Evolutionary conservation across 345 rosid genomes (phyloP).

Genomic region (Dimocarpus longan): DNA sequence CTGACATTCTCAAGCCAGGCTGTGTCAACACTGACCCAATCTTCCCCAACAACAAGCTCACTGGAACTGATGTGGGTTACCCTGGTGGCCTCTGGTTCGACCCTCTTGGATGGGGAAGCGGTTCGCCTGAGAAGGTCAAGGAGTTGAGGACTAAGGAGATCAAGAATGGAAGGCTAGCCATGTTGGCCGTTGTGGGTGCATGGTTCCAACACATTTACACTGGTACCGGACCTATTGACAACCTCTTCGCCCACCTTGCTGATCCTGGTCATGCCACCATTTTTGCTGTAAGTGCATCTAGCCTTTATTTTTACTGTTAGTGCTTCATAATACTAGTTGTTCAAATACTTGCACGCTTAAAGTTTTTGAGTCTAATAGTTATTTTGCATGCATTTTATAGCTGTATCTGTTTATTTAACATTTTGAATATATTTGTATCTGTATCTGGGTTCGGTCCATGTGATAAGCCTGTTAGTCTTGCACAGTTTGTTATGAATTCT

Average conservation of each 20-base stretch:
- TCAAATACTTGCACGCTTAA: too few species aligned
- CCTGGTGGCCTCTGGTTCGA: constrained; percentile 99
- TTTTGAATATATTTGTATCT: too few species aligned
- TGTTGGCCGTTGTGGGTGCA: constrained; percentile 99
- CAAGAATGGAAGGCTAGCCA: constrained; percentile 92
- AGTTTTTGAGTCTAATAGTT: too few species aligned
- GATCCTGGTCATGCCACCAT: constrained; percentile 97
- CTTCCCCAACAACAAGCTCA: constrained; percentile 97
- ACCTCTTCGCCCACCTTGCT: constrained; percentile 93
- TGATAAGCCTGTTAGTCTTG: too few species aligned
- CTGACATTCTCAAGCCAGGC: constrained; percentile 93
- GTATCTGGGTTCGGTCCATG: too few species aligned
- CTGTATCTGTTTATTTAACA: too few species aligned
- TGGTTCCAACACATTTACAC: constrained; percentile 99
- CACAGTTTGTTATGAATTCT: background rate
- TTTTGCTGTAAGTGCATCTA: constrained; percentile 65
- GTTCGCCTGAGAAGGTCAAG: constrained; percentile 80
- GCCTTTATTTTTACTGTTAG: background rate
- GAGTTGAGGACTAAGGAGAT: constrained; percentile 96
- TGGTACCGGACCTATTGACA: constrained; percentile 95
- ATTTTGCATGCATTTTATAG: too few species aligned
- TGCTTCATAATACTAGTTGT: too few species aligned
- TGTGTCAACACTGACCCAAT: constrained; percentile 94
- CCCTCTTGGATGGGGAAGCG: constrained; percentile 93
- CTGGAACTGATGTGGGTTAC: constrained; percentile 95